These are phyloP conservation scores for Mimosa pudica DNA, from an alignment of 306 rosid species.

Conservation along the genomic window DNA sequence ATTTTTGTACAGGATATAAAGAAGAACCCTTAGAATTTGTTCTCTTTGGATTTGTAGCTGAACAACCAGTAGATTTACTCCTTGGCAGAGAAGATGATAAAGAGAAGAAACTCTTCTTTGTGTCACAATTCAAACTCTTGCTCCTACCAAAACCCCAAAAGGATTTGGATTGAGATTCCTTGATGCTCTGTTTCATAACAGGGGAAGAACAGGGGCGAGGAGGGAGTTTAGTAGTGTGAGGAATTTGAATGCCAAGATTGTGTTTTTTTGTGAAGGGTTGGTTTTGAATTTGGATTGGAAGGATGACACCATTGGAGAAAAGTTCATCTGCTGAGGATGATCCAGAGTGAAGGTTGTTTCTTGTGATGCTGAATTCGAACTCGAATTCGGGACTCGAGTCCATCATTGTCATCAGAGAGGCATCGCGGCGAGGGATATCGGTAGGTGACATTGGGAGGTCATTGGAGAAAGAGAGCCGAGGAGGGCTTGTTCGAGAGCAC, in stretches of 20 bases:
- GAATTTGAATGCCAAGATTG: slow-evolving; percentile 21
- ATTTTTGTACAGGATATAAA: slow-evolving; percentile 49
- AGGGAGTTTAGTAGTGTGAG: slow-evolving; percentile 39
- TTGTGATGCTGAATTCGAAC: slow-evolving; percentile 59
- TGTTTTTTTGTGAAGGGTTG: slow-evolving; percentile 32
- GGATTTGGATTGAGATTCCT: slow-evolving; percentile 57
- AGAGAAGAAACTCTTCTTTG: slow-evolving; percentile 47
- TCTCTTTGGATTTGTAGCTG: slow-evolving; percentile 57
- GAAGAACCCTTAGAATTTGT: slow-evolving; percentile 48
- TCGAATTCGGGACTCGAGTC: slow-evolving; percentile 67
- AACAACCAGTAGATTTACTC: slow-evolving; percentile 82
- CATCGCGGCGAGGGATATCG: slow-evolving; percentile 47
- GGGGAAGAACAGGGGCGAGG: slow-evolving; percentile 52
- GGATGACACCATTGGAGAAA: slow-evolving; percentile 78
- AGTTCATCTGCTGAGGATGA: slow-evolving; percentile 88
- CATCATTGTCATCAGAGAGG: slow-evolving; percentile 41
- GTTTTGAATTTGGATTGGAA: slow-evolving; percentile 58
- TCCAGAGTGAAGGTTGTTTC: slow-evolving; percentile 42
- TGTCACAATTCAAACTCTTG: slow-evolving; percentile 70
- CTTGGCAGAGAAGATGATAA: slow-evolving; percentile 66
- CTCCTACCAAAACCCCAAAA: slow-evolving; percentile 95
- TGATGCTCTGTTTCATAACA: slow-evolving; percentile 38
- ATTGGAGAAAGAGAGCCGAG: slow-evolving; percentile 75
- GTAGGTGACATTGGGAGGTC: slow-evolving; percentile 40
- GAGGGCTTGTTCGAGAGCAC: slow-evolving; percentile 76